Percentiles rank a stretch among this genome's conserved stretches.
Conservation (phyloP, 495 filamentous ascomycete species). For the Penicillium fimorum region DNA sequence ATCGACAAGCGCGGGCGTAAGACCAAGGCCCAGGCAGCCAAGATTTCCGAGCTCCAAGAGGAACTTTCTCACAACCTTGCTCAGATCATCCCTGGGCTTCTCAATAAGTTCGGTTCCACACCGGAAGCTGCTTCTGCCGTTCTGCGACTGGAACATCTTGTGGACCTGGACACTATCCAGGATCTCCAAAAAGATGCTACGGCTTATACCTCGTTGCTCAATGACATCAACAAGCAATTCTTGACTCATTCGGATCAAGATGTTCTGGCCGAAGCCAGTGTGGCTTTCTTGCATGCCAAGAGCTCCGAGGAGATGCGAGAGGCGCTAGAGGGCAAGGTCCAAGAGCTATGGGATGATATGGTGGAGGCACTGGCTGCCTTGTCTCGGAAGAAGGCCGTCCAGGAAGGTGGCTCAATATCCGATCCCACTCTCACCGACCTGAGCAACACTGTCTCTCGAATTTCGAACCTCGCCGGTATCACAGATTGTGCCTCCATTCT, state of each 20-base stretch:
- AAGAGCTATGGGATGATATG: conserved; percentile 80
- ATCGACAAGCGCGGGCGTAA: conserved; percentile 59
- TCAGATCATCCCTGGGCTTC: conserved; percentile 72
- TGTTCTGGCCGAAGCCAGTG: conserved; percentile 80
- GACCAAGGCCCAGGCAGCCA: conserved; percentile 59
- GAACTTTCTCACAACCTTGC: conserved; percentile 72
- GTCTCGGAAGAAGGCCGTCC: conserved; percentile 63
- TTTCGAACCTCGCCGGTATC: conserved; percentile 79
- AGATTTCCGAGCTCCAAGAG: conserved; percentile 65
- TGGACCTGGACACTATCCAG: conserved; percentile 85
- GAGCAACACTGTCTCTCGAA: conserved; percentile 75
- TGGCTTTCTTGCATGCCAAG: conserved; percentile 79
- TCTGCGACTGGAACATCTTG: conserved; percentile 78
- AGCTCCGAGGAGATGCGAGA: conserved; percentile 85
- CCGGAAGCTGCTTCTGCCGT: conserved; percentile 82
- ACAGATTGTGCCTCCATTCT: conserved; percentile 71
- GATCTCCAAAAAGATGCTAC: conserved; percentile 83
- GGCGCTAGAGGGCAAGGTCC: conserved; percentile 72
- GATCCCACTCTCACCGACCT: conserved; percentile 63
- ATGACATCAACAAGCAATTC: conserved; percentile 93
- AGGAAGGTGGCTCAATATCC: conserved; percentile 59
- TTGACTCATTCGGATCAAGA: conserved; percentile 80
- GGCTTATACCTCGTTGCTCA: conserved; percentile 75
- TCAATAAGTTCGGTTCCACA: conserved; percentile 90
- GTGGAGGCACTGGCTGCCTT: conserved; percentile 67